A percentile compares a stretch with the other conserved stretches of the same genome.
Evolutionary conservation across 1,139 yeast species (phyloP).

Genomic region (Protomyces arabidopsidicola): DNA sequence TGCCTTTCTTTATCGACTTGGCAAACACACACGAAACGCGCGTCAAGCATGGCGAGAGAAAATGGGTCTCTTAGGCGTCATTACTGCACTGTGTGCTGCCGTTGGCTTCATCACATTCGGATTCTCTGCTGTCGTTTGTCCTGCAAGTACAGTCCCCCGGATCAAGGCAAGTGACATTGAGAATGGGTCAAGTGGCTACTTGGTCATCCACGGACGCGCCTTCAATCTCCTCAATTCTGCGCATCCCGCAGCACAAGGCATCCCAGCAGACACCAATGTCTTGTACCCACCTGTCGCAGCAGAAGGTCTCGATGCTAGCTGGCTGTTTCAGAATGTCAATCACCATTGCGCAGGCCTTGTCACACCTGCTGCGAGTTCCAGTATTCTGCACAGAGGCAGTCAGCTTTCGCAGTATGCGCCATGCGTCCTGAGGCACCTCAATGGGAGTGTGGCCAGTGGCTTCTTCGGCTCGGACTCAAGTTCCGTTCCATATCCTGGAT

Average conservation of each 20-base stretch:
- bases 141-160: constrained; percentile 38
- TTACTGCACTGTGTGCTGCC: constrained; percentile 40
- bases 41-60: constrained; percentile 46
- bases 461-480: constrained; percentile 59
- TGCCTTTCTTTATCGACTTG: background rate
- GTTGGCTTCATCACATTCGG: constrained; percentile 45
- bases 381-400: constrained; percentile 63
- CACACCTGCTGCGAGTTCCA: constrained; percentile 62
- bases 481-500: constrained; percentile 65
- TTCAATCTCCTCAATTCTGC: constrained; percentile 44
- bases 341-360: constrained; percentile 84
- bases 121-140: constrained; percentile 44
- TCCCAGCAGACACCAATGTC: constrained; percentile 36
- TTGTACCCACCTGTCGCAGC: constrained; percentile 44
- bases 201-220: constrained; percentile 43
- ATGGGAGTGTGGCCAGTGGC: background rate
- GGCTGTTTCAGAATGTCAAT: constrained; percentile 89
- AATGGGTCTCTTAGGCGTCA: constrained; percentile 40
- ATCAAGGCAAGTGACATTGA: constrained; percentile 48
- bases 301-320: constrained; percentile 63
- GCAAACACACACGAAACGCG: constrained; percentile 37
- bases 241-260: constrained; percentile 43
- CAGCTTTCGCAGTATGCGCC: constrained; percentile 93
- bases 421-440: constrained; percentile 53
- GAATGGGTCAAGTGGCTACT: constrained; percentile 46